phyloP scores from a whole-genome alignment of 192 early-diverging fungal genomes.

The Backusella mclennaniae region DNA sequence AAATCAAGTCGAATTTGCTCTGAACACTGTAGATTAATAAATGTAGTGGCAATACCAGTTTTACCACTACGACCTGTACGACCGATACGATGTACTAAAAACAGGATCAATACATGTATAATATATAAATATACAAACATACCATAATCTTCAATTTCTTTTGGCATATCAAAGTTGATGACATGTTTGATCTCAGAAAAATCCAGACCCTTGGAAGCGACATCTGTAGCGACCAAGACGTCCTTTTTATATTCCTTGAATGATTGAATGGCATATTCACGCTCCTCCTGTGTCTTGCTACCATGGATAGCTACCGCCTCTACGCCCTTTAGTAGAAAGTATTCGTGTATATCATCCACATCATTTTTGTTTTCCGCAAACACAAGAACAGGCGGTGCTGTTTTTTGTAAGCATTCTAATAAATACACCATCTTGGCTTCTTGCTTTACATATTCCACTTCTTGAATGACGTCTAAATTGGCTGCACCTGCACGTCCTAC shows the following conservation, averaged over 20 bases:
- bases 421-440: constrained; percentile 95
- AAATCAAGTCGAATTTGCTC: constrained; percentile 94
- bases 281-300: constrained; percentile 94
- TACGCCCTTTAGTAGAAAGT: constrained; percentile 90
- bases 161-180: constrained; percentile 99
- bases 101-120: background rate
- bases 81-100: constrained; percentile 89
- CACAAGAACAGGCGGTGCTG: constrained; percentile 90
- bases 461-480: constrained; percentile 95
- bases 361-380: constrained; percentile 99
- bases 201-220: constrained; percentile 95
- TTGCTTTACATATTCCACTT: constrained; percentile 96
- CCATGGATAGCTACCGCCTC: constrained; percentile 96
- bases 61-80: constrained; percentile 96
- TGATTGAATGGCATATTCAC: constrained; percentile 91
- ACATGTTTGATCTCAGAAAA: constrained; percentile 97
- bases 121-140: background rate
- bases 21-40: constrained; percentile 90
- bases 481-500: constrained; percentile 97
- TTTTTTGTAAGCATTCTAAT: constrained; percentile 95
- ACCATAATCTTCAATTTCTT: constrained; percentile 99
- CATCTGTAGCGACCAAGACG: constrained; percentile 95
- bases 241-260: constrained; percentile 92
- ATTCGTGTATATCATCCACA: constrained; percentile 98
- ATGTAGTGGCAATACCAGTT: constrained; percentile 96